These are phyloP conservation scores for Trichoderma koningiopsis DNA, from an alignment of 2,329 filamentous ascomycete genomes.

Conservation along the genomic window DNA sequence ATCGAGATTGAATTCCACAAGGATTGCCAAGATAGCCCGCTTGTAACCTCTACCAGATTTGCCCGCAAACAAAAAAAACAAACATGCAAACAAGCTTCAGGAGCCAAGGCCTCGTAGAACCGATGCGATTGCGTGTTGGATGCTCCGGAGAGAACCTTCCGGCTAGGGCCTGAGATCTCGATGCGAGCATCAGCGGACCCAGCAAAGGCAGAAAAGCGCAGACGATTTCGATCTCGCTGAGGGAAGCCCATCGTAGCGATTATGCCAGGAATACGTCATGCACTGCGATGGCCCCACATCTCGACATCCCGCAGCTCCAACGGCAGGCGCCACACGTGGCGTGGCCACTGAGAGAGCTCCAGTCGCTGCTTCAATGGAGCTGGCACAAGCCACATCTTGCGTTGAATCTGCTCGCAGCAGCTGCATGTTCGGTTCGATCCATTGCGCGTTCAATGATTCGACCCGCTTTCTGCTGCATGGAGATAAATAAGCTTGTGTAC, in stretches of 20 bases:
- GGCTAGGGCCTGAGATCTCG: slow-evolving; percentile 10
- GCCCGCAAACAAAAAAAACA: not conserved
- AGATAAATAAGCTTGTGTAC: not conserved
- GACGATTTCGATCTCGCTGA: not conserved
- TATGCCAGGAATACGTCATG: slow-evolving; percentile 22
- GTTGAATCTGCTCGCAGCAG: not conserved
- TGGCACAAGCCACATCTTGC: not conserved
- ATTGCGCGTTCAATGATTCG: not conserved
- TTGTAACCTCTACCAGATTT: not conserved
- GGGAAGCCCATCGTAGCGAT: slow-evolving; percentile 1
- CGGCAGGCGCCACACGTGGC: slow-evolving; percentile 14
- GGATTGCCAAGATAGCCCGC: not conserved
- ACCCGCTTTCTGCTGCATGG: not conserved
- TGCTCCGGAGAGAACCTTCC: slow-evolving; percentile 9
- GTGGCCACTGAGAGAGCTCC: not conserved
- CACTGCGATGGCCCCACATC: not conserved
- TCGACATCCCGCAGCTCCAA: not conserved
- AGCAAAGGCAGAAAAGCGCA: not conserved
- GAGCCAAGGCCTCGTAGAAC: not conserved
- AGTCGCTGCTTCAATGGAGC: not conserved
- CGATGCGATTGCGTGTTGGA: not conserved
- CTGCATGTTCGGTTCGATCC: not conserved
- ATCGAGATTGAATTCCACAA: not conserved
- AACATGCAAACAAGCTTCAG: not conserved
- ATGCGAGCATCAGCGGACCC: slow-evolving; percentile 10